phyloP scores from a whole-genome alignment of 805 yeast species.

The Candida saitoana region DNA sequence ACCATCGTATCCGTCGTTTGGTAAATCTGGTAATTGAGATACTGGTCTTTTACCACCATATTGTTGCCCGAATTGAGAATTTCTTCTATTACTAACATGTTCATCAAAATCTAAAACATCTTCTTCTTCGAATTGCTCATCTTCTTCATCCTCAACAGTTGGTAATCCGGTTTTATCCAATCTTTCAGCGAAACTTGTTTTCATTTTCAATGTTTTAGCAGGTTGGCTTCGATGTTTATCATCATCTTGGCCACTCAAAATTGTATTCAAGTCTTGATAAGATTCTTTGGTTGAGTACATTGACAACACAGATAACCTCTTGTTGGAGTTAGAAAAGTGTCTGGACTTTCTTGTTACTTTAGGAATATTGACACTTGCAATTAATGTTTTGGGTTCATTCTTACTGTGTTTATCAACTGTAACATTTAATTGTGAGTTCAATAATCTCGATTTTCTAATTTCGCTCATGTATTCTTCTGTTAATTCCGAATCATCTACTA shows the following conservation, averaged over 20 bases:
- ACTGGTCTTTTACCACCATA: conserved; percentile 20
- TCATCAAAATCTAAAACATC: conserved; percentile 40
- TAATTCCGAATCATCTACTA: conserved; percentile 31
- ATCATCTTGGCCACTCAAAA: conserved; percentile 25
- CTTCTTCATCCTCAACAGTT: conserved; percentile 26
- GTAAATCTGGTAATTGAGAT: conserved; percentile 27
- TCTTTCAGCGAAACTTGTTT: conserved; percentile 43
- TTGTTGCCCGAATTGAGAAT: conserved; percentile 34
- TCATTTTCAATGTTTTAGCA: conserved; percentile 20
- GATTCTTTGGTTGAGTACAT: conserved; percentile 67
- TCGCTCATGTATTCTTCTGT: conserved; percentile 44
- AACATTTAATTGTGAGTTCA: conserved; percentile 39
- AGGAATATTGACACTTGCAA: conserved; percentile 66
- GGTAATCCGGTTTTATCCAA: conserved; percentile 33
- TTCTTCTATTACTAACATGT: conserved; percentile 34
- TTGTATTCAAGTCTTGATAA: conserved; percentile 51
- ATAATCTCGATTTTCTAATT: conserved; percentile 40
- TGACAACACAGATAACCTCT: conserved; percentile 68
- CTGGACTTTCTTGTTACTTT: conserved; percentile 66
- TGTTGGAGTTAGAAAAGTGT: conserved; percentile 57
- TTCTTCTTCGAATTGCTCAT: conserved; percentile 31
- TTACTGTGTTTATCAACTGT: conserved; percentile 20
- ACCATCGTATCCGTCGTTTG: conserved; percentile 14
- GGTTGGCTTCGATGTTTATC: conserved; percentile 11
- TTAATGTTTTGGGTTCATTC: conserved; percentile 43